Conservation (phyloP, 2,329 filamentous ascomycete species). For the Cladobotryum mycophilum region DNA sequence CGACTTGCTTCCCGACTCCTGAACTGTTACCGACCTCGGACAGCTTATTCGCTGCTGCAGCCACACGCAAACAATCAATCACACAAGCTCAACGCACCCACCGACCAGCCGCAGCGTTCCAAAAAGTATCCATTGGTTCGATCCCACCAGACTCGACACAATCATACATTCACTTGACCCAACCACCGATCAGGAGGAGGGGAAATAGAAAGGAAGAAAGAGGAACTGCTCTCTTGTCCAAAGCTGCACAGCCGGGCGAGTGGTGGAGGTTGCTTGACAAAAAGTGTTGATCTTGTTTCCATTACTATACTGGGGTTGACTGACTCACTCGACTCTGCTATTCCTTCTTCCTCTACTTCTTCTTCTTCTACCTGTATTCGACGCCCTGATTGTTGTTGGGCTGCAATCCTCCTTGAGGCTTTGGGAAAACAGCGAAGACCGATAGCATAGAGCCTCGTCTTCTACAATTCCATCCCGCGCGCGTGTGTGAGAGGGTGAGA, state of each 20-base stretch:
- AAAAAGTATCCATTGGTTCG: not conserved
- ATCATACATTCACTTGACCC: not conserved
- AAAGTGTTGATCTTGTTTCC: not conserved
- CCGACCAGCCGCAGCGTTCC: slow-evolving; percentile 5
- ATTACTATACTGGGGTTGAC: not conserved
- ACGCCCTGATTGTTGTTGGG: slow-evolving; percentile 11
- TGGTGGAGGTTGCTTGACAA: slow-evolving; percentile 1
- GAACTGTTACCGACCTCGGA: slow-evolving; percentile 7
- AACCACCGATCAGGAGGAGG: slow-evolving; percentile 4
- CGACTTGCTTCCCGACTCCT: not conserved
- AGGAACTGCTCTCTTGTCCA: not conserved
- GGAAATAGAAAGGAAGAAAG: not conserved
- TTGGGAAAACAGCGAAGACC: slow-evolving; percentile 21
- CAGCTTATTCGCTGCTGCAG: slow-evolving; percentile 1
- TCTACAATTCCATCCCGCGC: slow-evolving; percentile 21
- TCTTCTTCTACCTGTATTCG: slow-evolving; percentile 3
- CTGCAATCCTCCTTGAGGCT: slow-evolving; percentile 10
- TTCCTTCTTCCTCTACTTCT: not conserved
- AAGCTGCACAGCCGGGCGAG: not conserved
- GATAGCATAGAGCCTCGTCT: slow-evolving; percentile 62
- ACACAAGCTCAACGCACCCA: not conserved
- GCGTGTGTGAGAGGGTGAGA: slow-evolving; percentile 6
- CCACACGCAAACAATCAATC: slow-evolving; percentile 7
- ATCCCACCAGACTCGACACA: slow-evolving; percentile 4
- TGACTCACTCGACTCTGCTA: not conserved